Evolutionary conservation across 768 basidiomycete species (phyloP), one percentile per base, ranked within the genome.

Genomic region (Hysterangium stoloniferum): DNA sequence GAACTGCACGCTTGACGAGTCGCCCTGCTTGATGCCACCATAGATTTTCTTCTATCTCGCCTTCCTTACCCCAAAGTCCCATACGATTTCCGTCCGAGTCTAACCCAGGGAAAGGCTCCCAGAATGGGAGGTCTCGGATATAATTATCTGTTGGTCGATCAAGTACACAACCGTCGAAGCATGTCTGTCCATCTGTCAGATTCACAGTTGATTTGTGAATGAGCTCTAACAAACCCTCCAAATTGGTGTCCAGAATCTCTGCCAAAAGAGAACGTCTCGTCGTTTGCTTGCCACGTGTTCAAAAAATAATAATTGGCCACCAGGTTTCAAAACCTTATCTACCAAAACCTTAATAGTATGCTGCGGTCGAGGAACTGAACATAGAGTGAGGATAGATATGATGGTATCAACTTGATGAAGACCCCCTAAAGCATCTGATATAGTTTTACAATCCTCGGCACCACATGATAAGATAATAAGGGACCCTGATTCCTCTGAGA

Each of bases 211-310:
- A 25, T 9, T 33, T 36, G 4, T 15, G 32, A 6, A 48, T n/a
- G 24, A 29, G 4, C 24, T 8, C 2, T 2, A n/a, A 31, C 67
- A 63, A 1, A 70, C 34, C 4, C 60, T 59, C 86, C 86, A 89
- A 4, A 86, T 4, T 0, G 85, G 85, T 1, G 81, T 72, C 86
- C 84, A 87, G 43, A 84, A 71, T 0, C 68, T 54, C 62, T 89
- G 86, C 84, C 84, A 87, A 76, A 78, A 77, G 6, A 75, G 75
- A 2, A 85, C 75, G 54, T 82, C 77, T 6, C 57, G 46, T 0
- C 64, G 62, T 1, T 68, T 74, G 56, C 73, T 82, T 45, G 71
- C 64, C 8, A 88, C 82, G 54, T 89, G 86, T 62, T 89, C 86
- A 53, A 78, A 80, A 57, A 80, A 80, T 15, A 88, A 66, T 0